Percentiles rank a stretch among this genome's conserved stretches.
Evolutionary conservation across 1,139 yeast genomes (phyloP).

Genomic region (Geotrichum aggregatum): DNA sequence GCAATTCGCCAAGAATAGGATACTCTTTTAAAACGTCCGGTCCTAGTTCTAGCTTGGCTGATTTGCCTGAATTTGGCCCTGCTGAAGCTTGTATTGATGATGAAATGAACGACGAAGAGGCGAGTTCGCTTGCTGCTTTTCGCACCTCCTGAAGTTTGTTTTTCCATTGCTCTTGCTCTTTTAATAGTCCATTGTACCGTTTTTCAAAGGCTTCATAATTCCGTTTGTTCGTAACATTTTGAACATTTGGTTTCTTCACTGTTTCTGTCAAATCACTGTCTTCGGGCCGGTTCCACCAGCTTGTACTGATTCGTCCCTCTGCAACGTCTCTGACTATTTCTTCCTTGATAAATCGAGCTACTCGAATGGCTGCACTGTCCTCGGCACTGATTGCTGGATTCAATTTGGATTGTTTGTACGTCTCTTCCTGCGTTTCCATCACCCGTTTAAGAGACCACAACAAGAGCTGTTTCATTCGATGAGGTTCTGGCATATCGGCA

Average conservation of each 20-base stretch:
- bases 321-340: slow-evolving; percentile 57
- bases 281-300: slow-evolving; percentile 57
- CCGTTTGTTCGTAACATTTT: slow-evolving; percentile 49
- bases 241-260: slow-evolving; percentile 50
- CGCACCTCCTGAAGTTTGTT: slow-evolving; percentile 25
- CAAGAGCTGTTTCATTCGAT: slow-evolving; percentile 63
- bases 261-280: slow-evolving; percentile 30
- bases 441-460: slow-evolving; percentile 64
- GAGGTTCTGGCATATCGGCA: slow-evolving; percentile 62
- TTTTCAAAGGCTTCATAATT: slow-evolving; percentile 47
- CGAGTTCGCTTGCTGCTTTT: slow-evolving; percentile 5
- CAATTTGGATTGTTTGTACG: slow-evolving; percentile 33
- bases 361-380: slow-evolving; percentile 31
- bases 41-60: too few relatives aligned
- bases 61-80: neutral
- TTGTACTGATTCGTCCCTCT: slow-evolving; percentile 56
- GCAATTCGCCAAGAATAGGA: slow-evolving; percentile 4
- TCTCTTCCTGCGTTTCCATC: slow-evolving; percentile 38
- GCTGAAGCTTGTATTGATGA: too few relatives aligned
- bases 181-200: slow-evolving; percentile 45
- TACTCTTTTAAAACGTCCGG: slow-evolving; percentile 8
- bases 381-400: slow-evolving; percentile 27
- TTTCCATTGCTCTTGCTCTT: slow-evolving; percentile 52
- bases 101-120: neutral
- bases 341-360: slow-evolving; percentile 61